Base-by-base conservation (phyloP, 495 filamentous ascomycete species). In the Xylaria castorea region DNA sequence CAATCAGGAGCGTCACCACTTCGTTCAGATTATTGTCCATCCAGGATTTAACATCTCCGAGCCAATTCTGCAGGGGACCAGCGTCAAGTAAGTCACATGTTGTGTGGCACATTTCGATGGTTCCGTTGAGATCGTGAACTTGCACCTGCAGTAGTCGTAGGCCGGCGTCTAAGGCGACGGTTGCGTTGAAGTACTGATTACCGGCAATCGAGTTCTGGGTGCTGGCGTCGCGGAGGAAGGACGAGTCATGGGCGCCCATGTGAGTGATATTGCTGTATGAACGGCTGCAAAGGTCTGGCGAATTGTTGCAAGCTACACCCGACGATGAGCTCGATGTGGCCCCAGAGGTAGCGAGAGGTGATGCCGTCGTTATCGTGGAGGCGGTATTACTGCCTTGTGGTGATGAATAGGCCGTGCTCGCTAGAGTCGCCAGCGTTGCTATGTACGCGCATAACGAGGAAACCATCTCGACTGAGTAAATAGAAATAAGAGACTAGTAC, bases 101-200 rank as follows among this genome's bases (percentile, higher is more conserved):
- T 1, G 90, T 91, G 76, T 93, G 92, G 77, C 92, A 93, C 55
- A 93, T 83, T 32, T 85, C 78, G 46, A 92, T 81, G 1, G 82
- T 83, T n/a, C 82, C 83, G 25, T 86, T 75, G 50, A 76, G 63
- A 36, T 84, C 73, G 81, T 94, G 91, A 11, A 92, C 89, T 78
- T 94, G 92, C 25, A 83, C 90, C 77, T 93, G 90, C 1, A 94
- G 82, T 42, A 92, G 87, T 11, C 92, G 89, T 70, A 94, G 86
- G 14, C 92, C 92, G 27, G 90, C 87, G 38, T 90, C 85, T 4
- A 94, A 85, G 51, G 92, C 90, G 0, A 84, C 81, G n/a, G 88
- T 89, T 36, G 91, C 85, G 74, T 89, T 86, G 80, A 88, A 86
- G 75, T 86, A 90, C 76, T 93, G 92, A 74, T 93, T 92, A 3